These are phyloP conservation scores for Blastobotrys proliferans DNA, from an alignment of 1,139 yeast genomes.

Conservation along the genomic window DNA sequence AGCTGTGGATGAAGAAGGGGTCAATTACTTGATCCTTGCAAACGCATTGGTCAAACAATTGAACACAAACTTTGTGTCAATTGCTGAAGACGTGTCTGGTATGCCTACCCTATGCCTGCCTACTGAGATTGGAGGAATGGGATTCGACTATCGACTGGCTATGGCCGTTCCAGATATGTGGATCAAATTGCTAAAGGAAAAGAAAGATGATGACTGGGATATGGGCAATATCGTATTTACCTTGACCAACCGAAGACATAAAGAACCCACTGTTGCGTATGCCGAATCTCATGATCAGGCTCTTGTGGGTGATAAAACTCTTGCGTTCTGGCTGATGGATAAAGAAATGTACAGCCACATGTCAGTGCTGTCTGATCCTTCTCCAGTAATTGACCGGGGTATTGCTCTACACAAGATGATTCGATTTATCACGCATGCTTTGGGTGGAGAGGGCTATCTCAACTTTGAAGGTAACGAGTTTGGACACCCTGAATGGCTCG, in stretches of 20 bases:
- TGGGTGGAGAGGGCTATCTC: conserved; percentile 95
- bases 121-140: conserved; percentile 74
- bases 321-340: conserved; percentile 98
- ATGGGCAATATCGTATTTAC: conserved; percentile 75
- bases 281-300: conserved; percentile 98
- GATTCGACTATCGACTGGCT: conserved; percentile 87
- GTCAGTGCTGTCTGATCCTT: conserved; percentile 69
- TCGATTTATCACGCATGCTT: conserved; percentile 74
- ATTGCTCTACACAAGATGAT: conserved; percentile 86
- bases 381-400: conserved; percentile 83
- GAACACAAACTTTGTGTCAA: conserved; percentile 58
- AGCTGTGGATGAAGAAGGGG: conserved; percentile 80
- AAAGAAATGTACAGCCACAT: conserved; percentile 96
- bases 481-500: conserved; percentile 99
- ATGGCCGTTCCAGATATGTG: conserved; percentile 99
- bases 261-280: conserved; percentile 86
- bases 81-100: conserved; percentile 97
- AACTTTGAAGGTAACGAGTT: conserved; percentile 97
- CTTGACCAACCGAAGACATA: conserved; percentile 81
- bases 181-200: conserved; percentile 87
- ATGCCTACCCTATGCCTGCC: conserved; percentile 92
- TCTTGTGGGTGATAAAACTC: conserved; percentile 90
- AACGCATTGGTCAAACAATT: conserved; percentile 65
- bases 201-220: conserved; percentile 87
- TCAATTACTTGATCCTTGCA: conserved; percentile 82